These are phyloP conservation scores for Backusella australiensis DNA, from an alignment of 192 early-diverging fungal species.

Conservation along the genomic window DNA sequence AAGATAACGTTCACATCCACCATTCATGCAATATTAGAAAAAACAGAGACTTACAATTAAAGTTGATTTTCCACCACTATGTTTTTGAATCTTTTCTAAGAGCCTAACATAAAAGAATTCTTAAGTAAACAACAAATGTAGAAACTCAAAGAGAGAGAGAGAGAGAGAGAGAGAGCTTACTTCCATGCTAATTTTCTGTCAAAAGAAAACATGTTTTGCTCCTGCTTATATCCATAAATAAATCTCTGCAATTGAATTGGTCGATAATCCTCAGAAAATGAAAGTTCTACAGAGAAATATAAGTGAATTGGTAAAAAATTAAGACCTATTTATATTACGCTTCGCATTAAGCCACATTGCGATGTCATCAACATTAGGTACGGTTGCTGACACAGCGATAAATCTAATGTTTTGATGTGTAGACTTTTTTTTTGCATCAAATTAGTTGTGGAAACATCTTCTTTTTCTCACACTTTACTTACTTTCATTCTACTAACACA, in stretches of 20 bases:
- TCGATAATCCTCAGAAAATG: constrained; percentile 69
- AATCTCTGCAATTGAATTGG: constrained; percentile 57
- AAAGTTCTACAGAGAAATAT: constrained; percentile 12
- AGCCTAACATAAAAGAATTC: constrained; percentile 4
- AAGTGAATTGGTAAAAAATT: not conserved
- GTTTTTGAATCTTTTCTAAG: constrained; percentile 33
- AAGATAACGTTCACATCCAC: not conserved
- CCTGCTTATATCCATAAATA: constrained; percentile 44
- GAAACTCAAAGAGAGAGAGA: not conserved
- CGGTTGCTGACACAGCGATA: constrained; percentile 70
- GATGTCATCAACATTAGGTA: constrained; percentile 69
- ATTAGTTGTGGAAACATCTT: not conserved
- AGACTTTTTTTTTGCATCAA: not conserved
- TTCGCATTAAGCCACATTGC: constrained; percentile 52
- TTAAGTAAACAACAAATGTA: not conserved
- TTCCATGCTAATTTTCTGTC: constrained; percentile 56
- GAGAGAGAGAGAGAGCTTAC: constrained; percentile 12
- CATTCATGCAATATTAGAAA: not conserved
- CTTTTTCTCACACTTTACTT: not conserved
- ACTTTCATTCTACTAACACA: constrained; percentile 50
- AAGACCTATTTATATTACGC: not conserved
- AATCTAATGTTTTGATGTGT: not conserved
- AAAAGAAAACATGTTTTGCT: constrained; percentile 49
- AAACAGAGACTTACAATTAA: constrained; percentile 32
- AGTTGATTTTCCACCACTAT: constrained; percentile 29